Base-by-base conservation (phyloP, 352 stramenopile genomes). In the Poterioochromonas sp. region DNA sequence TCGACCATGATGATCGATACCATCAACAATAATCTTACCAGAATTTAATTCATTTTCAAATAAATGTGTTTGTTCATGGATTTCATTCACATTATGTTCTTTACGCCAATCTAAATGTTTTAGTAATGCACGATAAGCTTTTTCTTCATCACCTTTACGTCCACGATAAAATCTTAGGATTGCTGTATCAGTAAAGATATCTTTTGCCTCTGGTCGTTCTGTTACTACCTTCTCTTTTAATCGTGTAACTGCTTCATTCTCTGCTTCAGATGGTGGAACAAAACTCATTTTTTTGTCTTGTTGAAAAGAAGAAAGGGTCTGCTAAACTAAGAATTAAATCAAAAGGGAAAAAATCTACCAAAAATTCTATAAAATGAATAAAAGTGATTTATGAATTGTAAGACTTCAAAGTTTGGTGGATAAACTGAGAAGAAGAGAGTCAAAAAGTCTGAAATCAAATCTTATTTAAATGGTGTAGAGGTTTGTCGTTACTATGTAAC, bases 11-110 rank as follows among this genome's bases (percentile, higher is more conserved):
- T 51, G 8, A 29, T 78, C 71, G 3, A 11, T 18, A 11, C n/a
- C 34, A 47, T 32, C 26, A 51, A 78, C 15, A 34, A 3, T 3
- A 37, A 40, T 35, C 22, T 68, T 63, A 34, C 47, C 0, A 20
- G 1, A 34, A 26, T 69, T 22, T 18, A 68, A 37, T 40, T 78
- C 47, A 15, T 68, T 68, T 34, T 76, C 8, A 40, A 65, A 76
- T 35, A 34, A 29, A 15, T 8, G n/a, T 8, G 69, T 8, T 47
- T 12, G 8, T 29, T 32, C 34, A 32, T 11, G 2, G 15, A 74
- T 74, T 29, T 51, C 35, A 69, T 78, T 43, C 29, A 68, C 71
- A 68, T 65, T 20, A 64, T 78, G 2, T 35, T 78, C 71, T 64
- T 69, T 22, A 43, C 71, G 39, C 71, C 71, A 78, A 5, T 78